Evolutionary conservation across 1,284 basidiomycete genomes (phyloP).

Genomic region (Fistulinella staudtii): DNA sequence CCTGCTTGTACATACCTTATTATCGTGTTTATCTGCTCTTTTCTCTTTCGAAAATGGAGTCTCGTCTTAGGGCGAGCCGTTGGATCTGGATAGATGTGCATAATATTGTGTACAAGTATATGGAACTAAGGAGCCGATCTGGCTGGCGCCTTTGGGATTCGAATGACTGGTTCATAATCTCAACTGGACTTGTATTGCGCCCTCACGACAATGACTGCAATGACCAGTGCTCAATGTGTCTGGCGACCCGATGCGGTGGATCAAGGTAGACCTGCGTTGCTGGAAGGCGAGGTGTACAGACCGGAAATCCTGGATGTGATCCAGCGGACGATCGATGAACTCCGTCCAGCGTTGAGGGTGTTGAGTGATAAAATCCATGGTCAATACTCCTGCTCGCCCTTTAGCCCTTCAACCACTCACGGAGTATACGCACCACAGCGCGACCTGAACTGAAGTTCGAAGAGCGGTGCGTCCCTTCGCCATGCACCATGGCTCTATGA

Average conservation of each 20-base stretch:
- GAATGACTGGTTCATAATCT: too few species aligned
- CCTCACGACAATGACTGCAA: too few species aligned
- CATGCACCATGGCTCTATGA: neutral
- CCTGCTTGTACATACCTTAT: constrained; percentile 36
- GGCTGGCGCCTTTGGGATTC: too few species aligned
- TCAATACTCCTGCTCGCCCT: constrained; percentile 16
- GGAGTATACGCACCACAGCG: constrained; percentile 32
- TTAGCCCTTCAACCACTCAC: too few species aligned
- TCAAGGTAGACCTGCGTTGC: constrained; percentile 13
- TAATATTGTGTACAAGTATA: too few species aligned
- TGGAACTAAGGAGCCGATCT: too few species aligned
- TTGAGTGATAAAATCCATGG: constrained; percentile 71
- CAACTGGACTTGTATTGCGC: too few species aligned
- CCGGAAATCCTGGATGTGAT: constrained; percentile 50
- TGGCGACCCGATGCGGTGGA: constrained; percentile 20
- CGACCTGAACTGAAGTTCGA: constrained; percentile 57
- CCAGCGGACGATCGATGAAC: constrained; percentile 49
- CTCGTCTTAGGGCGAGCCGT: neutral
- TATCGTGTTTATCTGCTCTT: constrained; percentile 30
- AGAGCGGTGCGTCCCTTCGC: constrained; percentile 51
- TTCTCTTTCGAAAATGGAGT: neutral
- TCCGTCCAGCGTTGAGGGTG: constrained; percentile 51
- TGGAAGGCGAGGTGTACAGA: constrained; percentile 24
- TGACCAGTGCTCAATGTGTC: neutral
- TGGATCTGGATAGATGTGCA: neutral